These are phyloP conservation scores for Zygoascus flipseniorum DNA, from an alignment of 805 yeast species.

Conservation along the genomic window DNA sequence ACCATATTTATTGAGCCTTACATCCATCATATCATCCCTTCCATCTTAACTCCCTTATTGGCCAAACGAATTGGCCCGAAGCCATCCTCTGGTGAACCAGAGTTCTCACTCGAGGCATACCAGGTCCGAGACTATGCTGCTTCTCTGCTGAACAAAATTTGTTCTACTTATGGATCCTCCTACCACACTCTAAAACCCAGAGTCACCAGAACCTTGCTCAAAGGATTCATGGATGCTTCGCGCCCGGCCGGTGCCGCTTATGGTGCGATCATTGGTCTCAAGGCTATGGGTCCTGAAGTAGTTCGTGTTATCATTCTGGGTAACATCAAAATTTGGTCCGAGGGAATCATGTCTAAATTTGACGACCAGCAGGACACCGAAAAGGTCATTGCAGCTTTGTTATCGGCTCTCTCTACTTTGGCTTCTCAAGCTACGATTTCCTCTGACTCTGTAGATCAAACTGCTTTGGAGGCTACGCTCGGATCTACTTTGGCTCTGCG, in stretches of 20 bases:
- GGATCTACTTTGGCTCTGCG: slow-evolving; percentile 50
- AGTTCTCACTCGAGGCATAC: slow-evolving; percentile 16
- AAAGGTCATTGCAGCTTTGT: slow-evolving; percentile 40
- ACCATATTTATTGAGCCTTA: slow-evolving; percentile 90
- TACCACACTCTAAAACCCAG: slow-evolving; percentile 88
- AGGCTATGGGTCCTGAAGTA: slow-evolving; percentile 80
- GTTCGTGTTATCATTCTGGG: slow-evolving; percentile 77
- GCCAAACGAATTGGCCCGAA: slow-evolving; percentile 77
- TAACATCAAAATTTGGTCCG: slow-evolving; percentile 69
- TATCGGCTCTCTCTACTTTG: slow-evolving; percentile 49
- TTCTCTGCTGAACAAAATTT: slow-evolving; percentile 68
- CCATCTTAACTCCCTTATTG: slow-evolving; percentile 76
- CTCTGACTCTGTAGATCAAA: slow-evolving; percentile 26
- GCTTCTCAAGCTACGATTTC: slow-evolving; percentile 21
- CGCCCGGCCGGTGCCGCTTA: slow-evolving; percentile 84
- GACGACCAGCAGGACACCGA: slow-evolving; percentile 32
- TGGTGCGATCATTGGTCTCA: slow-evolving; percentile 82
- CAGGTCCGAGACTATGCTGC: slow-evolving; percentile 87
- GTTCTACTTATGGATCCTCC: slow-evolving; percentile 69
- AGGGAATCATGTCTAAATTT: slow-evolving; percentile 21
- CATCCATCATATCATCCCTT: slow-evolving; percentile 95
- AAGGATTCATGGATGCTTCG: slow-evolving; percentile 80
- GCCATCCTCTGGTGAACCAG: slow-evolving; percentile 15
- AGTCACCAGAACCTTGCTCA: slow-evolving; percentile 82
- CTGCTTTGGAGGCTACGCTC: slow-evolving; percentile 46